Base-by-base conservation (phyloP, 768 basidiomycete genomes). In the Cyclocybe aegerita region DNA sequence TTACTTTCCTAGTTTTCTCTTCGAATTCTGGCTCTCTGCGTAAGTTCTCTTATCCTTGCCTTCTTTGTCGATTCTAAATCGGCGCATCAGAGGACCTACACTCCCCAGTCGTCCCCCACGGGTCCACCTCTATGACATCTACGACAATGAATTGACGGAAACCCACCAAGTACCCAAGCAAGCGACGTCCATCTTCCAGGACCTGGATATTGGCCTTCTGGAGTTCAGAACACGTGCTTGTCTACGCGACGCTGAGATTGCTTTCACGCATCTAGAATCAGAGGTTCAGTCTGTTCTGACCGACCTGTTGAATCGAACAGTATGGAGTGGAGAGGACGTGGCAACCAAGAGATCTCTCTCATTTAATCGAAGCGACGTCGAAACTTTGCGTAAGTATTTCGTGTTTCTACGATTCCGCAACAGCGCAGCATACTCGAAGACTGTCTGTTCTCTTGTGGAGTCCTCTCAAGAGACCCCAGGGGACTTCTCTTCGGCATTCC, bases 371-470 rank as follows among this genome's bases (percentile, higher is more conserved):
- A 54, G 53, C 11, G 60, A 61, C 4, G 52, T 74, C 10, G 71
- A 75, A 35, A 60, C 60, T n/a, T 53, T 84, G 1, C 70, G 76
- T 8, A 76, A 73, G 51, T 83, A 77, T 58, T 71, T 83, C 39
- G 66, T 76, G 9, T 82, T 84, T 54, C 64, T 84, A 0, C 74
- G 81, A n/a, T 84, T 80, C 53, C 69, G 82, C 10, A 84, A 84
- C 51, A 75, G 79, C 55, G 62, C 66, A 7, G 71, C 70, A 9
- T 84, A 81, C 54, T 56, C 61, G 16, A 60, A 73, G 39, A 72
- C 72, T 9, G 62, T 80, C 4, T 53, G 66, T 16, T 69, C 68
- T 9, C 55, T 69, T 14, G 48, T 59, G 11, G 56, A 63, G 7
- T 55, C 51, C 2, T 56, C 52, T 40, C 56, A 56, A 33, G 53